These are phyloP conservation scores for Pythium monospermum DNA, from an alignment of 352 stramenopile genomes.

Conservation along the genomic window DNA sequence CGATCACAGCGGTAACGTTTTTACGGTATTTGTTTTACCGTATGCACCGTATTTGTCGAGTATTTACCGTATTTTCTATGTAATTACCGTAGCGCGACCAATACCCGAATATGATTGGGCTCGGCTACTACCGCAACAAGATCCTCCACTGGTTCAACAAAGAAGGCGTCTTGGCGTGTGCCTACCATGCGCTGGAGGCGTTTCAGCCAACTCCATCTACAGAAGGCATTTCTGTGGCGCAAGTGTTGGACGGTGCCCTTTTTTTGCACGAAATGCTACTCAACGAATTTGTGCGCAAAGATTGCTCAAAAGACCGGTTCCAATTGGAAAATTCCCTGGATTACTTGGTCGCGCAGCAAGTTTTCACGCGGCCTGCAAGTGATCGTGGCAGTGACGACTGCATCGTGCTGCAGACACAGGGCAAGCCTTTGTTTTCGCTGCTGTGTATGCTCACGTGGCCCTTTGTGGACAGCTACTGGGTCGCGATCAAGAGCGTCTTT, in stretches of 20 bases:
- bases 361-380: conserved; percentile 22
- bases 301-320: conserved; percentile 37
- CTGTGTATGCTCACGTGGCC: conserved; percentile 77
- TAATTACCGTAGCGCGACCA: conserved; percentile 56
- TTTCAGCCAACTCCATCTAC: conserved; percentile 23
- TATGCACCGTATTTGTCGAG: neutral
- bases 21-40: neutral
- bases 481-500: conserved; percentile 69
- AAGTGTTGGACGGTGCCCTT: conserved; percentile 53
- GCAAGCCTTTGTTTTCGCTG: conserved; percentile 50
- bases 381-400: conserved; percentile 11
- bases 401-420: too few relatives aligned
- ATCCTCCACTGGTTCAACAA: conserved; percentile 82
- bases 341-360: conserved; percentile 31
- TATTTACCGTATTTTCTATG: neutral
- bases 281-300: conserved; percentile 78
- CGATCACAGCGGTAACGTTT: conserved; percentile 54
- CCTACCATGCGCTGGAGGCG: conserved; percentile 58
- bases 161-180: conserved; percentile 73
- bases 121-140: conserved; percentile 87
- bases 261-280: conserved; percentile 77
- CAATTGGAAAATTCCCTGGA: conserved; percentile 41
- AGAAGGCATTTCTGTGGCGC: conserved; percentile 34
- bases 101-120: conserved; percentile 83
- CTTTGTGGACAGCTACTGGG: conserved; percentile 87